Conservation (phyloP, 1,139 yeast genomes). For the Insectozyma bohioensis region DNA sequence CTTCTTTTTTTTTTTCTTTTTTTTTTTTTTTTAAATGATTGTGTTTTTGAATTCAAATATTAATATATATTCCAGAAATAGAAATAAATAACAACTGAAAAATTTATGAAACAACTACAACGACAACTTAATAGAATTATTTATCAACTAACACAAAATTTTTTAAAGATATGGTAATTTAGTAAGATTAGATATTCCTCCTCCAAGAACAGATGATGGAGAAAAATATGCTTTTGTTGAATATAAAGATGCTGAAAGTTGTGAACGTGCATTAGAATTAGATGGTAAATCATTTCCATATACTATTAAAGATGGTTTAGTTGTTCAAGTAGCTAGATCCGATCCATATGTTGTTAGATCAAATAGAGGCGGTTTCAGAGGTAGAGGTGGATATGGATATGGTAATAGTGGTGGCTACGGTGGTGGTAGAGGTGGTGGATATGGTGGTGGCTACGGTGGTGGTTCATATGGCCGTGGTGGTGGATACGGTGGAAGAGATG, state of each 20-base stretch:
- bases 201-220: conserved; percentile 64
- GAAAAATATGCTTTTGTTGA: conserved; percentile 76
- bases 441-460: conserved; percentile 12
- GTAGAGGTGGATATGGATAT: conserved; percentile 28
- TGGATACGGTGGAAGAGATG: conserved; percentile 20
- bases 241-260: conserved; percentile 57
- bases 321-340: conserved; percentile 60
- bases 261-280: conserved; percentile 59
- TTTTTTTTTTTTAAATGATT: no score
- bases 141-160: conserved; percentile 14
- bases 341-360: conserved; percentile 48
- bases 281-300: conserved; percentile 46
- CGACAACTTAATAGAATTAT: no score
- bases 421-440: conserved; percentile 13
- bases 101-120: conserved; percentile 8
- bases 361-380: conserved; percentile 31
- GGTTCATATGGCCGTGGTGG: conserved; percentile 10
- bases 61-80: conserved; percentile 6
- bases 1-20: conserved; percentile 1
- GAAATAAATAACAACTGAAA: conserved; percentile 8
- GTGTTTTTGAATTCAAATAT: no score
- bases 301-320: conserved; percentile 40
- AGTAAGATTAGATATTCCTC: conserved; percentile 68
- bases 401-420: conserved; percentile 16
- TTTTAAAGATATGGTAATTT: conserved; percentile 55